Evolutionary conservation across 2,329 filamentous ascomycete species (phyloP).

Genomic region (Laburnicola sp.): DNA sequence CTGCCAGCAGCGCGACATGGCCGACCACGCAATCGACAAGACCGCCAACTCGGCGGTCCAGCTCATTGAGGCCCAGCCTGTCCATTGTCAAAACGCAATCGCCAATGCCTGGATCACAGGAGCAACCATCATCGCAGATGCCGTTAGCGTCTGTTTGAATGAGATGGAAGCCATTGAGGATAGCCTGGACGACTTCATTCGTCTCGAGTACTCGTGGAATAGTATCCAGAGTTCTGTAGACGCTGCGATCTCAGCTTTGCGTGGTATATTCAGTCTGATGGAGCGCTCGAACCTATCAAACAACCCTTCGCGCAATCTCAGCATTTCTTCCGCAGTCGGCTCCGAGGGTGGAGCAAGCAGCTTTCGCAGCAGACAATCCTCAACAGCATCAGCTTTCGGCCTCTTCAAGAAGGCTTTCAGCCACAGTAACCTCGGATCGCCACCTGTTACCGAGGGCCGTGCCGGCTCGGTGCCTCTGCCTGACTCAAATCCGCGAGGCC

Average conservation of each 20-base stretch:
- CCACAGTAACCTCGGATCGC: constrained; percentile 19
- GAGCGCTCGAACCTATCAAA: constrained; percentile 14
- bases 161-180: constrained; percentile 47
- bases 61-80: constrained; percentile 49
- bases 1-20: constrained; percentile 50
- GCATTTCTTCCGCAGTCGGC: constrained; percentile 33
- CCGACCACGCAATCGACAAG: constrained; percentile 53
- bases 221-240: constrained; percentile 49
- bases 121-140: constrained; percentile 51
- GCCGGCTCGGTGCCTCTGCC: constrained; percentile 33
- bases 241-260: constrained; percentile 47
- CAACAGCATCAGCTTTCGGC: constrained; percentile 30
- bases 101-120: constrained; percentile 52
- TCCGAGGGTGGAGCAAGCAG: constrained; percentile 16
- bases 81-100: constrained; percentile 46
- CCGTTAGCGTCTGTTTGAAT: constrained; percentile 47
- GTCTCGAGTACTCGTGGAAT: constrained; percentile 50
- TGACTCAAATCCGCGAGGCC: constrained; percentile 35
- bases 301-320: constrained; percentile 24
- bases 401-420: constrained; percentile 37
- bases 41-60: constrained; percentile 50
- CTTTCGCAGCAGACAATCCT: constrained; percentile 27
- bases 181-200: constrained; percentile 51
- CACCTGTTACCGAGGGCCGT: constrained; percentile 19
- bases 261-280: constrained; percentile 53